Conservation (phyloP, 371 early-diverging fungal genomes). For the Mucor mucedo region DNA sequence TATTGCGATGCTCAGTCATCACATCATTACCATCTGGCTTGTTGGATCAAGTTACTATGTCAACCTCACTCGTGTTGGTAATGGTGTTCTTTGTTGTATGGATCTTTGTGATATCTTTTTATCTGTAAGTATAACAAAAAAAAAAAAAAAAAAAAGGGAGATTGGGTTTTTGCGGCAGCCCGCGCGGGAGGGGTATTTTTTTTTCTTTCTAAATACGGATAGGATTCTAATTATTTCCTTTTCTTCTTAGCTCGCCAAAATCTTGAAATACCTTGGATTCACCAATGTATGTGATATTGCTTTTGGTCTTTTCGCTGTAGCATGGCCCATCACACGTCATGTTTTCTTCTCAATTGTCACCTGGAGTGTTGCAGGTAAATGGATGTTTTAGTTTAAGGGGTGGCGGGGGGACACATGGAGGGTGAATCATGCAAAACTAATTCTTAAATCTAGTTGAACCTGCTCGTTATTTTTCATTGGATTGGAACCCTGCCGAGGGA, state of each 20-base stretch:
- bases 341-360: slow-evolving; percentile 54
- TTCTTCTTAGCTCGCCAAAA: slow-evolving; percentile 57
- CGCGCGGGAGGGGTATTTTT: not conserved
- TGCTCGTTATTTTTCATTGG: slow-evolving; percentile 34
- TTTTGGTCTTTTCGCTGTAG: slow-evolving; percentile 75
- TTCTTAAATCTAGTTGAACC: slow-evolving; percentile 37
- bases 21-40: slow-evolving; percentile 66
- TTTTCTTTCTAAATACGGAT: not conserved
- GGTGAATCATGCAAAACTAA: not conserved
- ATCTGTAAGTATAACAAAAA: slow-evolving; percentile 41
- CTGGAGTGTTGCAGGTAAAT: slow-evolving; percentile 46
- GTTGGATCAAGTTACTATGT: slow-evolving; percentile 65
- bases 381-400: not conserved
- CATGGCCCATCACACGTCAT: slow-evolving; percentile 80
- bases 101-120: slow-evolving; percentile 81
- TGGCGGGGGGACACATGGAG: not conserved
- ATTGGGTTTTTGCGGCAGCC: too few species aligned
- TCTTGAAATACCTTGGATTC: slow-evolving; percentile 70
- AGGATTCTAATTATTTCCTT: not conserved
- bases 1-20: slow-evolving; percentile 72
- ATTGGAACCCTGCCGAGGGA: slow-evolving; percentile 63
- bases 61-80: slow-evolving; percentile 74
- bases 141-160: not conserved
- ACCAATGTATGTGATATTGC: slow-evolving; percentile 61
- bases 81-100: slow-evolving; percentile 74